Percentiles rank a stretch among this genome's conserved stretches.
These are phyloP conservation scores for Dunaliella primolecta DNA, from an alignment of 139 green algal genomes.

Conservation along the genomic window DNA sequence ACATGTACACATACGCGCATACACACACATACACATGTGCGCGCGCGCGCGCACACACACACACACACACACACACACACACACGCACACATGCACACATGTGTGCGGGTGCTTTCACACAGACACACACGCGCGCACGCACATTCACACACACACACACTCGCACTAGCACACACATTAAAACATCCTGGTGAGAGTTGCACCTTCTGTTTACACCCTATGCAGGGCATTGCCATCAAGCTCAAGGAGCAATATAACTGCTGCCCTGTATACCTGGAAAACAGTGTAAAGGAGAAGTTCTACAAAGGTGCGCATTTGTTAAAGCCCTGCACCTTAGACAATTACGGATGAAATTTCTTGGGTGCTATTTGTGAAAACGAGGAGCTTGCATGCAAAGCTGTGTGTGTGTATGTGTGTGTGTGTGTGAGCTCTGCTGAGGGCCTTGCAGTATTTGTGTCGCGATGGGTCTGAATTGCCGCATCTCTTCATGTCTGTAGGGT, in stretches of 20 bases:
- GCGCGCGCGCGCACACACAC: too few relatives aligned
- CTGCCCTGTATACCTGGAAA: conserved; percentile 86
- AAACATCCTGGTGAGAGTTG: background rate
- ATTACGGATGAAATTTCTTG: too few relatives aligned
- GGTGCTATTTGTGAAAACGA: too few relatives aligned
- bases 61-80: background rate
- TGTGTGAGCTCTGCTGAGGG: too few relatives aligned
- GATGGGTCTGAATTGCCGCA: too few relatives aligned
- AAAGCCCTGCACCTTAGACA: too few relatives aligned
- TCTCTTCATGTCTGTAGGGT: conserved; percentile 74
- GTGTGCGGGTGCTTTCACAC: background rate
- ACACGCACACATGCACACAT: too few relatives aligned
- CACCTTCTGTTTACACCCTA: background rate
- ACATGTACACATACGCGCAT: background rate
- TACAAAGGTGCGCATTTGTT: conserved; percentile 92
- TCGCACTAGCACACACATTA: background rate
- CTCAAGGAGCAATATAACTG: conserved; percentile 79
- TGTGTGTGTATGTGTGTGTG: too few relatives aligned
- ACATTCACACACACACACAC: background rate
- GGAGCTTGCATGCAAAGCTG: too few relatives aligned
- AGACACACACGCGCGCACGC: background rate
- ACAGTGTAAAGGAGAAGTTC: conserved; percentile 81
- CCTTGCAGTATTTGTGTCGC: too few relatives aligned
- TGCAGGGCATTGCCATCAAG: conserved; percentile 62
- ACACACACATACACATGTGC: background rate